Evolutionary conservation across 2,329 filamentous ascomycete species (phyloP).

Genomic region (Zelopaecilomyces penicillatus): DNA sequence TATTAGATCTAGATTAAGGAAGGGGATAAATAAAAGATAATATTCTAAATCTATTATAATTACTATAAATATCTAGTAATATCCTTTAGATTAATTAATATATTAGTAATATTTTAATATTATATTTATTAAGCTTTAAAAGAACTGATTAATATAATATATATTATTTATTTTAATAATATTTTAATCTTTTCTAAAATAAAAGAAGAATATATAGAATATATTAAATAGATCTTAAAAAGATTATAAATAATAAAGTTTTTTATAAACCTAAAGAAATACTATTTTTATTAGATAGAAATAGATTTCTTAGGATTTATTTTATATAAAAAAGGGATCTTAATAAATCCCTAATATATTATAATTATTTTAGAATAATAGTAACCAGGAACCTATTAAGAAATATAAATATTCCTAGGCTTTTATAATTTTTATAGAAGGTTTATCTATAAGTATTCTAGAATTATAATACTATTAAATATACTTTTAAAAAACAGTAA

Average conservation of each 20-base stretch:
- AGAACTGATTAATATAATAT: neutral
- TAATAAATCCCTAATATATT: neutral
- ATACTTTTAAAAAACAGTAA: too few relatives aligned
- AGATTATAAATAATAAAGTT: neutral
- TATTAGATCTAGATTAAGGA: too few relatives aligned
- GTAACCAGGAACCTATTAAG: neutral
- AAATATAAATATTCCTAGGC: neutral
- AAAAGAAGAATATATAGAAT: slow-evolving; percentile 1
- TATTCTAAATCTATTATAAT: too few relatives aligned
- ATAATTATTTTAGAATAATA: neutral
- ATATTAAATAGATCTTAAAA: neutral
- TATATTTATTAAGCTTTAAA: too few relatives aligned
- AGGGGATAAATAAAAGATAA: too few relatives aligned
- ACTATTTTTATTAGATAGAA: neutral
- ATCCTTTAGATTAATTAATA: too few relatives aligned
- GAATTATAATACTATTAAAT: too few relatives aligned
- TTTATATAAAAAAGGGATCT: neutral
- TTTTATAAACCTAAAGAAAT: neutral
- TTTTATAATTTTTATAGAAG: too few relatives aligned
- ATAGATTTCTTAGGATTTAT: neutral
- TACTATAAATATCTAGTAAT: too few relatives aligned
- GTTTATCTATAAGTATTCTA: too few relatives aligned
- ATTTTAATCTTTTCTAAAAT: neutral
- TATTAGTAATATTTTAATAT: too few relatives aligned
- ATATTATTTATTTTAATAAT: slow-evolving; percentile 8